Evolutionary conservation across 805 yeast species (phyloP).

Genomic region (Candida andamanensis): DNA sequence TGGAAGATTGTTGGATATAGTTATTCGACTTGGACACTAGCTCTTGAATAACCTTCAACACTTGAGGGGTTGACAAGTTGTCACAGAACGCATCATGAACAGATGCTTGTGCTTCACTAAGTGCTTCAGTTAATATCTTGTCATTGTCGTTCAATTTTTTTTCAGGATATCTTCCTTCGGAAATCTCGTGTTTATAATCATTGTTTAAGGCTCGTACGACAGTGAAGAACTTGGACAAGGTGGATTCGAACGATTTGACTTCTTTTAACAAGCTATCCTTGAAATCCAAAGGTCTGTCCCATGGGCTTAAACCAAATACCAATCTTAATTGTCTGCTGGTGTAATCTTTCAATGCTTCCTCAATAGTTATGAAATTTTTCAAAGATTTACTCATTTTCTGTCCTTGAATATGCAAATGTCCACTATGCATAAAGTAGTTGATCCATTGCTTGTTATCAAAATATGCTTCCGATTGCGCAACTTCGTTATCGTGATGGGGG

Average conservation of each 20-base stretch:
- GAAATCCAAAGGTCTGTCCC: conserved; percentile 93
- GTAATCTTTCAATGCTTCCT: conserved; percentile 73
- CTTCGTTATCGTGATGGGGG: conserved; percentile 98
- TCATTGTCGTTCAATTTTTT: conserved; percentile 59
- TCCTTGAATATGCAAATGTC: conserved; percentile 97
- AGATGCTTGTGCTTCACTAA: conserved; percentile 47
- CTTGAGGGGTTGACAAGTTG: conserved; percentile 76
- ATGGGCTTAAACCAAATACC: conserved; percentile 84
- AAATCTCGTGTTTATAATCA: conserved; percentile 52
- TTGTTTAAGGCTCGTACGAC: conserved; percentile 75
- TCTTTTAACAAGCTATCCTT: conserved; percentile 75
- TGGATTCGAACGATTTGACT: conserved; percentile 69
- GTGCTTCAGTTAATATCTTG: conserved; percentile 46
- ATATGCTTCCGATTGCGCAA: conserved; percentile 95
- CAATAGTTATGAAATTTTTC: conserved; percentile 92
- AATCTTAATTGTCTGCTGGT: conserved; percentile 81
- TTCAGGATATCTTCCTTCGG: conserved; percentile 42
- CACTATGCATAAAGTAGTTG: conserved; percentile 93
- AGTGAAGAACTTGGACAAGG: conserved; percentile 77
- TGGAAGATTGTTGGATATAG: conserved; percentile 52
- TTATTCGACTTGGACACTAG: conserved; percentile 67
- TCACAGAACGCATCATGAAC: conserved; percentile 84
- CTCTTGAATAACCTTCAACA: conserved; percentile 58
- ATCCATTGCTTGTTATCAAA: conserved; percentile 92
- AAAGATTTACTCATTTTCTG: conserved; percentile 96